A percentile compares a stretch with the other conserved stretches of the same genome.
These are phyloP conservation scores for Paxillus rubicundulus DNA, from an alignment of 768 basidiomycete genomes.

Conservation along the genomic window DNA sequence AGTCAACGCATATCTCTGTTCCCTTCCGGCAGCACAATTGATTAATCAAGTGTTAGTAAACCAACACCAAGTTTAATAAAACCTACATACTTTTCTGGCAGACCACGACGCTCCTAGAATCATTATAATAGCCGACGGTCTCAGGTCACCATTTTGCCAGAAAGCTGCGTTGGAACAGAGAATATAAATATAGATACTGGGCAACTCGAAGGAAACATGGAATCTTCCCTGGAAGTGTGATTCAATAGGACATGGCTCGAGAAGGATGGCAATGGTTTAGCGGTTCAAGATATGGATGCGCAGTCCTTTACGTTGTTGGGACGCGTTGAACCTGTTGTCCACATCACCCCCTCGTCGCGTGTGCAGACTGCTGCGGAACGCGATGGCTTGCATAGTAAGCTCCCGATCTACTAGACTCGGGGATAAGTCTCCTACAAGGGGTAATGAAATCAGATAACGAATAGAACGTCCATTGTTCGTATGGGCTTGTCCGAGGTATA, in stretches of 20 bases:
- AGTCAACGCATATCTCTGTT: neutral
- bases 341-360: neutral
- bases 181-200: neutral
- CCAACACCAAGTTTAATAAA: neutral
- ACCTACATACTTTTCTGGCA: neutral
- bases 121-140: neutral
- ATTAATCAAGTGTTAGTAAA: neutral
- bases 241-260: neutral
- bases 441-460: too few relatives aligned
- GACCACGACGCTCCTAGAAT: neutral
- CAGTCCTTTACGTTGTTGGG: neutral
- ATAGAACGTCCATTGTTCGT: too few relatives aligned
- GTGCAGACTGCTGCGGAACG: neutral
- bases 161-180: neutral
- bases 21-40: neutral
- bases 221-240: neutral
- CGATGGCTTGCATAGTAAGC: neutral
- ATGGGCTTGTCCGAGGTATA: too few relatives aligned
- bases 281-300: neutral
- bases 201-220: neutral
- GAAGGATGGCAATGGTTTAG: neutral
- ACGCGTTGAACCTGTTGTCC: neutral
- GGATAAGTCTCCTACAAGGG: too few relatives aligned
- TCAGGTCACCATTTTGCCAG: neutral
- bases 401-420: too few relatives aligned